Percentiles rank a stretch among this genome's conserved stretches.
These are phyloP conservation scores for Talaromyces verruculosus DNA, from an alignment of 2,329 filamentous ascomycete genomes.

Conservation along the genomic window DNA sequence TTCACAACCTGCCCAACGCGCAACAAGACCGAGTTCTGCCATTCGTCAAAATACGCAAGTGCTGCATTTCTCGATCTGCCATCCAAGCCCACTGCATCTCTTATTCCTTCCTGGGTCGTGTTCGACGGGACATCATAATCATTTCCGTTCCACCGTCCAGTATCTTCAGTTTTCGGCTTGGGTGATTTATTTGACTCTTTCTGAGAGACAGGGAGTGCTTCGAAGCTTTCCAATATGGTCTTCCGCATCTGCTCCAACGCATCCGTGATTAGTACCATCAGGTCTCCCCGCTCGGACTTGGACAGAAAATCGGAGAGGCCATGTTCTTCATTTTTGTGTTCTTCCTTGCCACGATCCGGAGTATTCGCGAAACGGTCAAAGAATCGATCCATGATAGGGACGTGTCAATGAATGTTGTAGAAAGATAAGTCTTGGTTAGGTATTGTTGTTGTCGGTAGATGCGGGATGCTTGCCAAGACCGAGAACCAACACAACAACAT, in stretches of 20 bases:
- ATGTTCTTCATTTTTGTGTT: slow-evolving; percentile 30
- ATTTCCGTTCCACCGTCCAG: background rate
- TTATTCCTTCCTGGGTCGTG: background rate
- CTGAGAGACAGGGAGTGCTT: slow-evolving; percentile 22
- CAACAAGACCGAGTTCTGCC: slow-evolving; percentile 69
- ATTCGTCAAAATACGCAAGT: slow-evolving; percentile 73
- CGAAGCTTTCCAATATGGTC: slow-evolving; percentile 40
- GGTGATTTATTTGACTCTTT: slow-evolving; percentile 24
- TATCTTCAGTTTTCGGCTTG: slow-evolving; percentile 33
- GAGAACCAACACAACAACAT: slow-evolving; percentile 2
- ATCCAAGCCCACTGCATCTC: slow-evolving; percentile 11
- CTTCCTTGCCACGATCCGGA: slow-evolving; percentile 17
- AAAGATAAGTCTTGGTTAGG: background rate
- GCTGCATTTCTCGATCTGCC: slow-evolving; percentile 51
- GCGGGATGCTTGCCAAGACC: slow-evolving; percentile 12
- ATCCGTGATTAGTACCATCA: slow-evolving; percentile 44
- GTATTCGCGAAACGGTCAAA: slow-evolving; percentile 19
- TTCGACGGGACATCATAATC: background rate
- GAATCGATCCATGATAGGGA: slow-evolving; percentile 26
- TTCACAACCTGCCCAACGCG: slow-evolving; percentile 71
- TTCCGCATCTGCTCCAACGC: slow-evolving; percentile 44
- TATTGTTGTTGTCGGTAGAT: background rate
- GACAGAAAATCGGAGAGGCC: slow-evolving; percentile 46
- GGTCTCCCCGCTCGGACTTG: slow-evolving; percentile 43
- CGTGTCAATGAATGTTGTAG: background rate